Base-by-base conservation (phyloP, 1,284 basidiomycete genomes). In the Phylloboletellus chloephorus region DNA sequence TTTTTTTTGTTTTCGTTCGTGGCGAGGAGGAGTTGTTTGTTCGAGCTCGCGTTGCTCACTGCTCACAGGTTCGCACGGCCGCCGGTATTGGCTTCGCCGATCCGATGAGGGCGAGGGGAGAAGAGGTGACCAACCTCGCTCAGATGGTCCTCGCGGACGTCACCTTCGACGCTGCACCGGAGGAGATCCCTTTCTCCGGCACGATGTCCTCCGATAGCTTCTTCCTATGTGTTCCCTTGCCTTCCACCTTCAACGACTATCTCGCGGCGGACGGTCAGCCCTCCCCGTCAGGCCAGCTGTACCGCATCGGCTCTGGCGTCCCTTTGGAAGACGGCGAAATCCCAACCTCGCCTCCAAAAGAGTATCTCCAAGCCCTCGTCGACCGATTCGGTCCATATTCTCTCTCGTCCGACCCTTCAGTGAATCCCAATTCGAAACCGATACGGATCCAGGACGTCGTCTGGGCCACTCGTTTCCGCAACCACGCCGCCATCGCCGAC, bases 401-500 rank as follows among this genome's bases (percentile, higher is more conserved):
- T 2, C 21, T 54, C n/a, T 48, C 54, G 0, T 59, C 57, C 2
- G 48, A 55, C 35, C 39, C 56, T 3, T 39, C 52, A 2, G 40
- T 54, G 6, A 61, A 61, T 16, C 49, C 56, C 15, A 45, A n/a
- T 7, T 17, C 34, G 17, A 57, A 48, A n/a, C 16, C 57, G 0
- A 19, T 49, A 15, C 26, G 26, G 3, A 64, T 60, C 31, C 49
- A 63, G n/a, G 49, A 64, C 10, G 37, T 61, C 7, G 10, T 67
- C 15, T 70, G 70, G 67, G 51, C 61, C 2, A 60, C 65, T 7
- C 61, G 70, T 13, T 72, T 69, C 63, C 59, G 62, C 30, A 67
- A 61, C 13, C 64, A 57, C 39, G 62, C 58, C 3, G 61, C 65
- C 5, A 50, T 70, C 37, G 66, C 67, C 3, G 61, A 66, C 23